These are phyloP conservation scores for Nigrospora sphaerica DNA, from an alignment of 2,329 filamentous ascomycete genomes.

Conservation along the genomic window DNA sequence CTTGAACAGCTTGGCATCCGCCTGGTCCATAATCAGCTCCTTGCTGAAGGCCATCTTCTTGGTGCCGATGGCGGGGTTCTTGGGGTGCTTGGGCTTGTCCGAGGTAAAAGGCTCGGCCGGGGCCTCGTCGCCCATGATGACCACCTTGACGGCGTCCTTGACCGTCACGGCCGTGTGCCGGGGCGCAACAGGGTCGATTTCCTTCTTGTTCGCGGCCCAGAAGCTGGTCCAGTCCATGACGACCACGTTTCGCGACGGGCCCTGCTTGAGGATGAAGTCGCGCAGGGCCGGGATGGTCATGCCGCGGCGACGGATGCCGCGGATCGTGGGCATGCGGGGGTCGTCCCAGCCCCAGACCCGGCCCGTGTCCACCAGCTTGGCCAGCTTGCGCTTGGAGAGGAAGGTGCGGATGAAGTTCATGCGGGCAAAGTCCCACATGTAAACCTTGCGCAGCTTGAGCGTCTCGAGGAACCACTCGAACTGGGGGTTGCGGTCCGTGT, in stretches of 20 bases:
- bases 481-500: conserved; percentile 79
- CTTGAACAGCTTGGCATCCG: conserved; percentile 73
- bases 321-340: conserved; percentile 77
- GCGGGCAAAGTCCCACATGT: conserved; percentile 80
- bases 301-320: conserved; percentile 70
- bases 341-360: conserved; percentile 82
- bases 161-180: conserved; percentile 67
- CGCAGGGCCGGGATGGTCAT: conserved; percentile 73
- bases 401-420: conserved; percentile 81
- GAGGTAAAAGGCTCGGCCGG: conserved; percentile 56
- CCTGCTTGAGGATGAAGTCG: conserved; percentile 80
- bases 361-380: conserved; percentile 71
- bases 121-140: conserved; percentile 60
- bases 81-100: conserved; percentile 80
- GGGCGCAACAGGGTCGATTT: conserved; percentile 70
- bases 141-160: conserved; percentile 65
- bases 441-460: conserved; percentile 65
- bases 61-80: conserved; percentile 76
- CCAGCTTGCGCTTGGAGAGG: conserved; percentile 79
- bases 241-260: conserved; percentile 76
- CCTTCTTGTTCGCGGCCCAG: conserved; percentile 72
- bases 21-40: conserved; percentile 76
- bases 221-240: conserved; percentile 76
- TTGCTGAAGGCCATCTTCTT: conserved; percentile 80
- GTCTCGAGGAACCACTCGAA: conserved; percentile 81